Percentiles rank a stretch among this genome's conserved stretches.
phyloP scores from a whole-genome alignment of 108 stramenopile species.

The Nitzschia sp. region DNA sequence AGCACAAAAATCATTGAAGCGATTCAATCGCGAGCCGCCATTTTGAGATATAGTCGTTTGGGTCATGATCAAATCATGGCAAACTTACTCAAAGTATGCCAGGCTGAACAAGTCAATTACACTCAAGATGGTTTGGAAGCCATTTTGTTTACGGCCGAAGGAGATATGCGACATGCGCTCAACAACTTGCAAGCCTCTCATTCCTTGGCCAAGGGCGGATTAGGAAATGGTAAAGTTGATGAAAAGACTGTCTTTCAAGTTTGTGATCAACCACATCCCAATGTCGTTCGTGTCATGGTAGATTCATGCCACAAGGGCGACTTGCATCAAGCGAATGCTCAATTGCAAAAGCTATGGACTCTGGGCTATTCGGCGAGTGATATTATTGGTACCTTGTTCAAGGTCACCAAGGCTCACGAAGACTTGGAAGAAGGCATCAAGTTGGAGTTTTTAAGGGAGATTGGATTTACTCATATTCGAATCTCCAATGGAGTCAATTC shows the following conservation, averaged over 20 bases:
- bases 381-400: constrained; percentile 96
- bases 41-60: constrained; percentile 92
- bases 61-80: constrained; percentile 90
- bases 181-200: constrained; percentile 97
- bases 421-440: constrained; percentile 83
- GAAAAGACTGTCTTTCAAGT: constrained; percentile 96
- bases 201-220: constrained; percentile 34
- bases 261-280: constrained; percentile 99
- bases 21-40: constrained; percentile 98
- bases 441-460: constrained; percentile 88
- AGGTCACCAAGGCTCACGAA: constrained; percentile 76
- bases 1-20: constrained; percentile 99
- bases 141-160: constrained; percentile 98
- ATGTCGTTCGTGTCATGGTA: constrained; percentile 78
- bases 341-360: constrained; percentile 58
- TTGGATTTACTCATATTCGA: constrained; percentile 94
- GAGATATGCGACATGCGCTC: constrained; percentile 98
- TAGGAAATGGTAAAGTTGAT: constrained; percentile 87
- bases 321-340: constrained; percentile 57
- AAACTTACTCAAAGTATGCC: constrained; percentile 88
- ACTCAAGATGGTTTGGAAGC: constrained; percentile 91
- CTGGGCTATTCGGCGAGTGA: constrained; percentile 87
- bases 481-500: constrained; percentile 88
- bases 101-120: constrained; percentile 83
- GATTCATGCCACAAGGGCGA: constrained; percentile 64